Base-by-base conservation (phyloP, 352 stramenopile species). In the Blastocystis sp. region DNA sequence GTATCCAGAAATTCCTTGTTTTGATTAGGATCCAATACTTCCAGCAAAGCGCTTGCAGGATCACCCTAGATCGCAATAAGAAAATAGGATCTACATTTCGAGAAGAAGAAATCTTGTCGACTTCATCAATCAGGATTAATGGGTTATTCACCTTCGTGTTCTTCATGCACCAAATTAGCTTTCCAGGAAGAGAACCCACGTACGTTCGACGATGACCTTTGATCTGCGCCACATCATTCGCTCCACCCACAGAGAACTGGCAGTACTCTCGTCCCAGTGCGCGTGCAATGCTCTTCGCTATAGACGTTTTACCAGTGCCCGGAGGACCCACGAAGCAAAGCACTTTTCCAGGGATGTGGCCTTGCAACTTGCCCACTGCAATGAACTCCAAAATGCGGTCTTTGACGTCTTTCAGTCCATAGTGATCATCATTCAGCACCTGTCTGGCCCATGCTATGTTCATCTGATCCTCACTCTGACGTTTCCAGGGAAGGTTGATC, bases 351-450 rank as follows among this genome's bases (percentile, higher is more conserved):
- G 98, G 94, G 1, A 98, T 94, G 68, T 93, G 93, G 34, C 96
- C 96, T n/a, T 93, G 93, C 4, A 99, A 92, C 90, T 98, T 99
- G 7, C 96, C 97, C 11, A 99, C 96, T 0, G 97, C 97, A 88
- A 99, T 98, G 89, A 99, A 98, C 92, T 99, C 95, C 23, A 99
- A 92, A 82, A 99, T 99, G 20, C 96, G 96, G 79, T 98, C 95
- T 91, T 99, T 99, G 76, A 98, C 97, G 90, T 99, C 96, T 47
- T 84, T 90, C 41, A 92, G 93, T 1, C 97, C 97, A 91, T 98
- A 99, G 91, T 99, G 97, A 88, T 99, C 96, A 87, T 96, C 94
- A 90, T 98, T 95, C 37, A 98, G 91, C 66, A 98, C 94, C 87
- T 94, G 91, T 90, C 96, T 94, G 4, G 96, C 96, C 79, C 94